A percentile compares a stretch with the other conserved stretches of the same genome.
phyloP scores from a whole-genome alignment of 352 stramenopile species.

The Phytophthora colocasiae region DNA sequence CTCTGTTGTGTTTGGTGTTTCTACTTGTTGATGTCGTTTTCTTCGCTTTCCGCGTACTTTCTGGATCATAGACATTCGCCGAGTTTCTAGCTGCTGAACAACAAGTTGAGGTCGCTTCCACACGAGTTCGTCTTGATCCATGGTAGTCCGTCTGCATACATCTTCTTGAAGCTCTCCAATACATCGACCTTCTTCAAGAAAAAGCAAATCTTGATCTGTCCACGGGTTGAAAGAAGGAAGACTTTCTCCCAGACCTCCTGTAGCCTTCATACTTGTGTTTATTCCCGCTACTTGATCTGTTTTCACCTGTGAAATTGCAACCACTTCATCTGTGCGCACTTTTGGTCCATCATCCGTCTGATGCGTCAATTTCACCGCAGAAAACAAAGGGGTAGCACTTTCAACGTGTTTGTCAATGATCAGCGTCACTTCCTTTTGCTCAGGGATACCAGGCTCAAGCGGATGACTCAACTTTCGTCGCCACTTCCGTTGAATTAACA shows the following conservation, averaged over 20 bases:
- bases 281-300: background rate
- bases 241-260: background rate
- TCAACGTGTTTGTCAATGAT: slow-evolving; percentile 25
- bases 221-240: slow-evolving; percentile 27
- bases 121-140: slow-evolving; percentile 37
- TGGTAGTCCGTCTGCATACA: slow-evolving; percentile 10
- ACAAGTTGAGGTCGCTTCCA: slow-evolving; percentile 49
- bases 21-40: background rate
- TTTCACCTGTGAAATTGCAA: background rate
- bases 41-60: slow-evolving; percentile 14
- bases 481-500: slow-evolving; percentile 25
- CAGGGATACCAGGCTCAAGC: background rate
- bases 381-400: slow-evolving; percentile 14
- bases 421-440: slow-evolving; percentile 10
- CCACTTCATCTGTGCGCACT: background rate
- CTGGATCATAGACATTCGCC: slow-evolving; percentile 15
- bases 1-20: background rate
- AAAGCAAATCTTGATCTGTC: slow-evolving; percentile 55
- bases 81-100: slow-evolving; percentile 39
- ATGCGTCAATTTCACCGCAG: background rate
- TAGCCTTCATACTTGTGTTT: background rate
- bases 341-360: background rate
- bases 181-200: slow-evolving; percentile 56
- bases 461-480: background rate
- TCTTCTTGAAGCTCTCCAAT: slow-evolving; percentile 26